Evolutionary conservation across 768 basidiomycete species (phyloP).

Genomic region (Gloeophyllum trabeum): DNA sequence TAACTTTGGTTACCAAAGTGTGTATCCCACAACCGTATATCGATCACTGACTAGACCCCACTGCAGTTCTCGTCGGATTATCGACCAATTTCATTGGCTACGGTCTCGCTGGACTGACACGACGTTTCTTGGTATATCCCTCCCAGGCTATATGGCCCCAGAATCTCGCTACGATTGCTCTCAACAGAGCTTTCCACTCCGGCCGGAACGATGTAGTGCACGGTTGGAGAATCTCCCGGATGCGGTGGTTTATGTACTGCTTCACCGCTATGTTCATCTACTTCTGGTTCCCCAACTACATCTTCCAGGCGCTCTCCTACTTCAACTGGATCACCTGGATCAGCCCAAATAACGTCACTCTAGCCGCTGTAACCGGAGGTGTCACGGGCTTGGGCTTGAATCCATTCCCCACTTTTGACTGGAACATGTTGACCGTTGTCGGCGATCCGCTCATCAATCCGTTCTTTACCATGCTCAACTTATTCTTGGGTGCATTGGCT

Average conservation of each 20-base stretch:
- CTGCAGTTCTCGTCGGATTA: constrained; percentile 14
- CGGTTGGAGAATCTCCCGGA: constrained; percentile 1
- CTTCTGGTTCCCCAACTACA: constrained; percentile 23
- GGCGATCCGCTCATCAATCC: constrained; percentile 20
- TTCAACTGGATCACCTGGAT: constrained; percentile 19
- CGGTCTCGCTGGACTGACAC: constrained; percentile 14
- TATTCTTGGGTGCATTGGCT: background rate
- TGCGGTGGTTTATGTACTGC: background rate
- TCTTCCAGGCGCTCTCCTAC: constrained; percentile 11
- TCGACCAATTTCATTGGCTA: constrained; percentile 13
- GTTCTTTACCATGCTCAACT: constrained; percentile 12
- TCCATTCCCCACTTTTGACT: constrained; percentile 25
- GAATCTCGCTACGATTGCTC: constrained; percentile 3
- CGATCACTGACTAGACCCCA: background rate
- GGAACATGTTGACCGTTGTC: constrained; percentile 16
- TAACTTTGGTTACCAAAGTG: constrained; percentile 10
- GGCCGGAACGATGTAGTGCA: background rate
- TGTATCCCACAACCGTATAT: constrained; percentile 14
- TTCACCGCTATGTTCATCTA: constrained; percentile 5
- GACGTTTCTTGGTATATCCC: constrained; percentile 2
- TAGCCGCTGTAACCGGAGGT: constrained; percentile 14
- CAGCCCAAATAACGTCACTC: constrained; percentile 19
- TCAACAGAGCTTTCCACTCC: background rate
- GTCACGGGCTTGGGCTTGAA: constrained; percentile 24
- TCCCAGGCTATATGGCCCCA: constrained; percentile 15